These are phyloP conservation scores for Aspergillus aculeatinus DNA, from an alignment of 2,329 filamentous ascomycete genomes.

Conservation along the genomic window DNA sequence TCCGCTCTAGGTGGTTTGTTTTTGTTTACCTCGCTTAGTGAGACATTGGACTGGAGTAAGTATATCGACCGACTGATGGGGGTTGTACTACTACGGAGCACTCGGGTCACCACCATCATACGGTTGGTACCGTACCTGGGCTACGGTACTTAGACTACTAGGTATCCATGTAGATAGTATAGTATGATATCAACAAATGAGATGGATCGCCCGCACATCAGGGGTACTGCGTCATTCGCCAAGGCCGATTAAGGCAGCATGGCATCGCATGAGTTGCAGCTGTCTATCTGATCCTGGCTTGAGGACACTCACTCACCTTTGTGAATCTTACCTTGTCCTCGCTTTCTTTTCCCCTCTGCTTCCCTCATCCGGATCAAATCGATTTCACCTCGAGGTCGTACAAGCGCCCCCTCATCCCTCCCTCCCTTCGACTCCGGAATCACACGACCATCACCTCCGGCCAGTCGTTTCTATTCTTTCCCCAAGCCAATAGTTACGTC, in stretches of 20 bases:
- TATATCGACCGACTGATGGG: background rate
- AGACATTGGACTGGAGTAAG: background rate
- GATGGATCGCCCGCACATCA: constrained; percentile 4
- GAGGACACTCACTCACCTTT: too few species aligned
- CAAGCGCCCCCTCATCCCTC: background rate
- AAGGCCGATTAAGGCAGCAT: background rate
- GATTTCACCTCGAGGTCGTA: background rate
- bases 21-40: background rate
- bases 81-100: background rate
- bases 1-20: background rate
- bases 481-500: constrained; percentile 8
- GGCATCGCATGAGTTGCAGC: background rate
- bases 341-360: background rate
- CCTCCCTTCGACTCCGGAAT: background rate
- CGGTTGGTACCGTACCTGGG: background rate
- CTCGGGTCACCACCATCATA: background rate
- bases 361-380: background rate
- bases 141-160: too few species aligned
- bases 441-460: background rate
- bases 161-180: background rate
- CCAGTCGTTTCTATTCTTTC: background rate
- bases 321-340: background rate
- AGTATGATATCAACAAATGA: background rate
- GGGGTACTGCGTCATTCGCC: constrained; percentile 1
- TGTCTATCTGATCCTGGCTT: background rate